phyloP scores from a whole-genome alignment of 352 stramenopile species.

The Phytophthora cajani region DNA sequence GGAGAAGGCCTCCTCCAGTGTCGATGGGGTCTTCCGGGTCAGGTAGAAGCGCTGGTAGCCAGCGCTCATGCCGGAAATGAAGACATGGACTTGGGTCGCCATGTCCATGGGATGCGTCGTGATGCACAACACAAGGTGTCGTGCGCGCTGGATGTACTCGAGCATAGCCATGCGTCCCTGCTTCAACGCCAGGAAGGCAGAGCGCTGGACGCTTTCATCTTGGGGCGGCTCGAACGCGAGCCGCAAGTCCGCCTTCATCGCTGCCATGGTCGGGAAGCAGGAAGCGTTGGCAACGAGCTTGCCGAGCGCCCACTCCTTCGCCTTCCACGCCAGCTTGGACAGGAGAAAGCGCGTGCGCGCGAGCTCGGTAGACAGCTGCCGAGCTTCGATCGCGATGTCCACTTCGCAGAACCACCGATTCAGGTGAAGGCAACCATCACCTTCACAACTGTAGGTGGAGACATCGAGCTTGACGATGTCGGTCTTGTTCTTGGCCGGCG shows the following conservation, averaged over 20 bases:
- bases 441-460: constrained; percentile 31
- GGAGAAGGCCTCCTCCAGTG: constrained; percentile 18
- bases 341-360: background rate
- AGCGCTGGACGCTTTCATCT: constrained; percentile 17
- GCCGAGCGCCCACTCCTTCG: constrained; percentile 17
- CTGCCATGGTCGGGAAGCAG: constrained; percentile 10
- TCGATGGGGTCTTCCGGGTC: constrained; percentile 10
- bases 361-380: background rate
- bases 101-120: constrained; percentile 14
- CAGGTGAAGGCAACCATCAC: constrained; percentile 8
- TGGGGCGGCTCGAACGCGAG: constrained; percentile 25
- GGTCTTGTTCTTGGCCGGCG: constrained; percentile 16
- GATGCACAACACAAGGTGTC: constrained; percentile 22
- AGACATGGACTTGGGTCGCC: constrained; percentile 33
- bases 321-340: background rate
- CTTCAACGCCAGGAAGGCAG: constrained; percentile 18
- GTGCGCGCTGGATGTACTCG: constrained; percentile 30
- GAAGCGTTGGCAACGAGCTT: constrained; percentile 14
- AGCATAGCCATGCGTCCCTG: constrained; percentile 23
- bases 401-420: constrained; percentile 32
- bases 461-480: constrained; percentile 37
- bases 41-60: constrained; percentile 27
- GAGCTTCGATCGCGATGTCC: constrained; percentile 21
- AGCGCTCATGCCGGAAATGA: constrained; percentile 27
- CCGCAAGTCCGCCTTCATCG: constrained; percentile 11